A percentile compares a stretch with the other conserved stretches of the same genome.
phyloP scores from a whole-genome alignment of 257 asterid species.

The Knoxia roxburghii region DNA sequence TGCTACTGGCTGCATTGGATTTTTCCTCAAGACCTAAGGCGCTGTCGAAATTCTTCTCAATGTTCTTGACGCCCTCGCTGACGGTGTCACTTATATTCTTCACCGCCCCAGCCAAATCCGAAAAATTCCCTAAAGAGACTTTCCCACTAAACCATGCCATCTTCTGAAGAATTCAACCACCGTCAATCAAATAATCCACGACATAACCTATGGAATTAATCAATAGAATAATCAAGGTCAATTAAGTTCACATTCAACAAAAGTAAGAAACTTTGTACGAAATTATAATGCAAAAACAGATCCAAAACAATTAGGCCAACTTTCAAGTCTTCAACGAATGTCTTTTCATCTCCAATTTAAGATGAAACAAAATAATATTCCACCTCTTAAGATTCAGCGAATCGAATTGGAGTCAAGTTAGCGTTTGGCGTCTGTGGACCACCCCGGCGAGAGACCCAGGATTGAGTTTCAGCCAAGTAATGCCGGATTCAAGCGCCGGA shows the following conservation, averaged over 20 bases:
- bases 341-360: no score
- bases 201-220: slow-evolving; percentile 23
- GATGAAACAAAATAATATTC: not conserved
- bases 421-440: not conserved
- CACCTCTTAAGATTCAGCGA: slow-evolving; percentile 12
- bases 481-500: not conserved
- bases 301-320: slow-evolving; percentile 6
- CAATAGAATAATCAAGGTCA: slow-evolving; percentile 7
- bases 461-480: not conserved
- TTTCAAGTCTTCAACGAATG: not conserved
- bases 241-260: not conserved
- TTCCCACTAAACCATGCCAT: slow-evolving; percentile 97
- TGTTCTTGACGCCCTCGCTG: slow-evolving; percentile 93
- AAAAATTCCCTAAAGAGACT: slow-evolving; percentile 69
- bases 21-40: slow-evolving; percentile 95
- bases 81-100: slow-evolving; percentile 92
- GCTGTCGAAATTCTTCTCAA: slow-evolving; percentile 92
- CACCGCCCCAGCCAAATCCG: slow-evolving; percentile 93
- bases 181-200: slow-evolving; percentile 16
- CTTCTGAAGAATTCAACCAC: slow-evolving; percentile 7
- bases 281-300: not conserved
- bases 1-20: slow-evolving; percentile 34
- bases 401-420: not conserved
- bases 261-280: not conserved
- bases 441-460: not conserved